These are phyloP conservation scores for Acidomyces sp. DNA, from an alignment of 495 filamentous ascomycete species.

Conservation along the genomic window DNA sequence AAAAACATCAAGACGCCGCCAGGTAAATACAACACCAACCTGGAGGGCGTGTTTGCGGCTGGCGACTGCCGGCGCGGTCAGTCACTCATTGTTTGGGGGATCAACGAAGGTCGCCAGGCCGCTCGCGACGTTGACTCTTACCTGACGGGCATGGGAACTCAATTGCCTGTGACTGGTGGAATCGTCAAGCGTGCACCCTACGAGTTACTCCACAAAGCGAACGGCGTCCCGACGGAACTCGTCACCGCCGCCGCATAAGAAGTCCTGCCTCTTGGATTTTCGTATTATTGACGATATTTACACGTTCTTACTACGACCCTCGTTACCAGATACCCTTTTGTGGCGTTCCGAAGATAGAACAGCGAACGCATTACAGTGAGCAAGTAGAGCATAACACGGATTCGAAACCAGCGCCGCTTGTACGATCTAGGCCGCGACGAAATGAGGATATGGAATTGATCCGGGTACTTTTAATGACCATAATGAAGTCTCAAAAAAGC, in stretches of 20 bases:
- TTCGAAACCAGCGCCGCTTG: too few species aligned
- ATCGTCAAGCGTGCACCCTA: conserved; percentile 76
- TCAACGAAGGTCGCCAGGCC: conserved; percentile 92
- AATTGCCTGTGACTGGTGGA: conserved; percentile 83
- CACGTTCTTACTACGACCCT: conserved; percentile 6
- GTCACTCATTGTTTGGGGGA: conserved; percentile 97
- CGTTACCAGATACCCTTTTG: conserved; percentile 19
- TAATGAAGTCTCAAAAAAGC: too few species aligned
- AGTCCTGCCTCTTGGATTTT: not conserved
- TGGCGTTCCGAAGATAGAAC: conserved; percentile 14
- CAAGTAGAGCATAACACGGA: too few species aligned
- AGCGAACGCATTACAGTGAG: too few species aligned
- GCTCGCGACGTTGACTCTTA: conserved; percentile 89
- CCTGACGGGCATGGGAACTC: conserved; percentile 62
- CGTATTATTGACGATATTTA: conserved; percentile 1
- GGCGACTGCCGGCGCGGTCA: conserved; percentile 95
- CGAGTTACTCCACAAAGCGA: conserved; percentile 33
- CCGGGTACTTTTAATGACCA: too few species aligned
- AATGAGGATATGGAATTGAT: too few species aligned
- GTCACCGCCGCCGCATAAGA: conserved; percentile 27
- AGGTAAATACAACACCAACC: conserved; percentile 78
- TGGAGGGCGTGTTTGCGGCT: conserved; percentile 84
- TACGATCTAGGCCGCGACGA: too few species aligned
- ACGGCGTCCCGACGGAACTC: conserved; percentile 22
- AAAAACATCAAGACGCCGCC: conserved; percentile 97